Evolutionary conservation across 2,329 filamentous ascomycete species (phyloP).

Genomic region (Fusarium heterosporum): DNA sequence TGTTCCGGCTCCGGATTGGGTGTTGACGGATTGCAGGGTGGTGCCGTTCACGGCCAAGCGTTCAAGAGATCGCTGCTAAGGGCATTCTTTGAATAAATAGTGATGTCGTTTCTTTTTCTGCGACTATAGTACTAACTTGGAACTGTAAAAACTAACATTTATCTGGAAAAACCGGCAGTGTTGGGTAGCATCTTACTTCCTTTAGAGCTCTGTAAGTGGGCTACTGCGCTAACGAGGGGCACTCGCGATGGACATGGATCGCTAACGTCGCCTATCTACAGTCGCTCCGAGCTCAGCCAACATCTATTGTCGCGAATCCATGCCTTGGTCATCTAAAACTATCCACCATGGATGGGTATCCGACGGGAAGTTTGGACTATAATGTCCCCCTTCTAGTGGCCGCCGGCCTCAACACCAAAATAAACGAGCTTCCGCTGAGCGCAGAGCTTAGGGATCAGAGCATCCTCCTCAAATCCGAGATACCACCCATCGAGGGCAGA

Average conservation of each 20-base stretch:
- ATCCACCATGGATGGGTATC: conserved; percentile 80
- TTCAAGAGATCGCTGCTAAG: conserved; percentile 1
- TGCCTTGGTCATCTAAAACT: conserved; percentile 38
- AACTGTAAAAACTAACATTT: too few relatives aligned
- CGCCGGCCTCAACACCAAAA: conserved; percentile 72
- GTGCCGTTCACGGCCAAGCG: conserved; percentile 15
- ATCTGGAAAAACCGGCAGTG: background rate
- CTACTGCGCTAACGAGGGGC: conserved; percentile 45
- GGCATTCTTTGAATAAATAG: background rate
- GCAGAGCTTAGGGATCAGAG: conserved; percentile 68
- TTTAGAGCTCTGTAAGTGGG: conserved; percentile 43
- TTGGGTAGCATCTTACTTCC: background rate
- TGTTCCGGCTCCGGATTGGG: conserved; percentile 50
- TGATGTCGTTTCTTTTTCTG: conserved; percentile 2
- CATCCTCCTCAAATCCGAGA: conserved; percentile 75
- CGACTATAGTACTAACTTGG: background rate
- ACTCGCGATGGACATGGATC: conserved; percentile 38
- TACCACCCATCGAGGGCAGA: conserved; percentile 73
- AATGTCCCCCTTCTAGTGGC: conserved; percentile 87
- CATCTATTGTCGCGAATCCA: conserved; percentile 36
- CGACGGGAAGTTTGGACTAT: conserved; percentile 82
- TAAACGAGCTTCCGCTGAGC: conserved; percentile 57
- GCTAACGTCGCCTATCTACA: conserved; percentile 40
- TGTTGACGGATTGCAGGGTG: conserved; percentile 35
- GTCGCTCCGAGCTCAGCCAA: conserved; percentile 40